A percentile compares a stretch with the other conserved stretches of the same genome.
These are phyloP conservation scores for Arctium lappa DNA, from an alignment of 129 eudicot species.

Conservation along the genomic window DNA sequence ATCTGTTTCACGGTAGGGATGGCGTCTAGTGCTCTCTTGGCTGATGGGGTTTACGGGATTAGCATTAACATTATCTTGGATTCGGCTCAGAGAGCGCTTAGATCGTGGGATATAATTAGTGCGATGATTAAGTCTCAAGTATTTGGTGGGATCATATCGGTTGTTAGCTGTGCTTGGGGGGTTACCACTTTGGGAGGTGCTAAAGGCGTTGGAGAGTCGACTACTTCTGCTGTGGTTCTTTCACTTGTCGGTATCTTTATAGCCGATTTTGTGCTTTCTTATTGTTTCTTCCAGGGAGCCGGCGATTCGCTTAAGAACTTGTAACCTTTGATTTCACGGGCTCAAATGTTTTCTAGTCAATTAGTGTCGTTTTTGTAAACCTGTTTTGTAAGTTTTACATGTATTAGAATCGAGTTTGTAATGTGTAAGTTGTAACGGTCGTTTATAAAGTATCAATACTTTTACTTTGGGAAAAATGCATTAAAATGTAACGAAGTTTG, in stretches of 20 bases:
- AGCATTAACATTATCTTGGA: conserved; percentile 72
- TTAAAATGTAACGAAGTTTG: too few species aligned
- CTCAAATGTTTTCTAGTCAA: too few species aligned
- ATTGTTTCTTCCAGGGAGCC: conserved; percentile 83
- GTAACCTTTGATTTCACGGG: conserved; percentile 22
- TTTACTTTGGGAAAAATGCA: too few species aligned
- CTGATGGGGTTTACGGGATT: conserved; percentile 82
- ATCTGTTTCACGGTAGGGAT: conserved; percentile 82
- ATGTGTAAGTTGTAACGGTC: background rate
- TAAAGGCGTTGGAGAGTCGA: conserved; percentile 96
- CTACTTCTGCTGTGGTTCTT: conserved; percentile 90
- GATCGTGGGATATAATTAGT: conserved; percentile 76
- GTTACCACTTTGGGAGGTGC: conserved; percentile 92
- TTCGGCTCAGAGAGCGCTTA: conserved; percentile 88
- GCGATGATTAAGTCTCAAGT: conserved; percentile 90
- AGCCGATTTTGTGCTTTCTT: conserved; percentile 90
- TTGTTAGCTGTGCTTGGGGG: conserved; percentile 92
- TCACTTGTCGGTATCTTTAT: conserved; percentile 89
- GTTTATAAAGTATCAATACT: background rate
- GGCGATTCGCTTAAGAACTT: conserved; percentile 80
- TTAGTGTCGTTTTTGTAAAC: background rate
- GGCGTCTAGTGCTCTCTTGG: conserved; percentile 90
- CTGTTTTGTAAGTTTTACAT: background rate
- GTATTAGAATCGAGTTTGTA: background rate
- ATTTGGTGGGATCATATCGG: conserved; percentile 71